Percentiles rank a stretch among this genome's conserved stretches.
Evolutionary conservation across 371 early-diverging fungal species (phyloP).

Genomic region (Sporodiniella umbellata): DNA sequence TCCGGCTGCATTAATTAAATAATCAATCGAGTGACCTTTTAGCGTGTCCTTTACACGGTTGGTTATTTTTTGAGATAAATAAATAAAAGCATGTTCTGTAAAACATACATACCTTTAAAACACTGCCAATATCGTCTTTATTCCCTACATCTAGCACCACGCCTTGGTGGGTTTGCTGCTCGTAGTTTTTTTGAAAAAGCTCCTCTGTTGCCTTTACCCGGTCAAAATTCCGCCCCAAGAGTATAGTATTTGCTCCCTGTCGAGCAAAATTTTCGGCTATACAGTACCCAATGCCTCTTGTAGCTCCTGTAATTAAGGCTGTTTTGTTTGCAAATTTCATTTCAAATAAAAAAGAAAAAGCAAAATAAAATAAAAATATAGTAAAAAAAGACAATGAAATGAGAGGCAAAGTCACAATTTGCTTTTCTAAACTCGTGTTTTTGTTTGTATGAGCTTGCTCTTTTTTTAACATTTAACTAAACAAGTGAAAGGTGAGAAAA

Average conservation of each 20-base stretch:
- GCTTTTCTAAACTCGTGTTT: too few relatives aligned
- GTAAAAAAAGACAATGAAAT: not conserved
- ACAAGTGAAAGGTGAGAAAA: too few relatives aligned
- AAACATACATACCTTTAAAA: conserved; percentile 38
- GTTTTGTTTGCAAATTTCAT: conserved; percentile 41
- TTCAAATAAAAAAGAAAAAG: conserved; percentile 1
- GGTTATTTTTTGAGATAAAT: not conserved
- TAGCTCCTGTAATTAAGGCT: conserved; percentile 69
- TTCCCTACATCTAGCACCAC: conserved; percentile 48
- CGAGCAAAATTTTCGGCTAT: conserved; percentile 59
- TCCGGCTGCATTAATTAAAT: conserved; percentile 66
- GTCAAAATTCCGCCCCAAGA: conserved; percentile 53
- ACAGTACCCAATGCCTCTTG: conserved; percentile 73
- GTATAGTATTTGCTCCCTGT: conserved; percentile 54
- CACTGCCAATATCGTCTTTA: conserved; percentile 31
- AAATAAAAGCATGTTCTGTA: not conserved
- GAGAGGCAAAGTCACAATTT: not conserved
- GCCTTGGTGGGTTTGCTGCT: conserved; percentile 30
- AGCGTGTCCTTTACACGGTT: conserved; percentile 17
- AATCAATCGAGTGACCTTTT: conserved; percentile 38
- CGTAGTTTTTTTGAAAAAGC: conserved; percentile 19
- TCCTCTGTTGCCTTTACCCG: conserved; percentile 34
- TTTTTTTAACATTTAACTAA: too few relatives aligned
- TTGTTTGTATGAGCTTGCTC: too few relatives aligned
- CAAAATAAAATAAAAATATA: not conserved